These are phyloP conservation scores for Septoria linicola DNA, from an alignment of 2,329 filamentous ascomycete species.

Conservation along the genomic window DNA sequence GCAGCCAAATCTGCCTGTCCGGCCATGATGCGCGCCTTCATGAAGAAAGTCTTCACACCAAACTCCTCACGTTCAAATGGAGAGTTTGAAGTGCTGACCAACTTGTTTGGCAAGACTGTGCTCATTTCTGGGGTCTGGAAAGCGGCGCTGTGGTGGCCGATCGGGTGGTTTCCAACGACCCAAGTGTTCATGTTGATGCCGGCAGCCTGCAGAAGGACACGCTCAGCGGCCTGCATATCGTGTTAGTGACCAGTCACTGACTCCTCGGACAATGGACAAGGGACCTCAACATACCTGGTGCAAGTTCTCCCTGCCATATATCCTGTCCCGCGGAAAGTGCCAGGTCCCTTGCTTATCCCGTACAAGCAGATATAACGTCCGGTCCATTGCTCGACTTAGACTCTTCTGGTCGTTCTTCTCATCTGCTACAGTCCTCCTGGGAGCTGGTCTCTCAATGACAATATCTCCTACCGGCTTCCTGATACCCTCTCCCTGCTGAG, in stretches of 20 bases:
- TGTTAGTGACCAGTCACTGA: neutral
- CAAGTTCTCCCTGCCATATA: conserved; percentile 71
- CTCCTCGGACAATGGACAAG: neutral
- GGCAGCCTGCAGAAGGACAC: conserved; percentile 72
- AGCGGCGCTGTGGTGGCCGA: conserved; percentile 71
- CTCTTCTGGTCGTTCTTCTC: conserved; percentile 69
- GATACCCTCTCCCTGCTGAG: conserved; percentile 29
- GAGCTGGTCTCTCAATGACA: conserved; percentile 64
- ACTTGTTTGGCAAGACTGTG: conserved; percentile 28
- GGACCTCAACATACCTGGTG: conserved; percentile 65
- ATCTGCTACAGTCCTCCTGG: conserved; percentile 76
- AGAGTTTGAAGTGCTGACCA: conserved; percentile 29
- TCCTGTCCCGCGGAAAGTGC: conserved; percentile 74
- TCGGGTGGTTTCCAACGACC: conserved; percentile 86
- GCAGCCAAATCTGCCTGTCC: conserved; percentile 80
- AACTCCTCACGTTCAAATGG: conserved; percentile 45
- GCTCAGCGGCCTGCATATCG: conserved; percentile 68
- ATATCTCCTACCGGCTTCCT: conserved; percentile 28
- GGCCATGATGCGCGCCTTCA: conserved; percentile 94
- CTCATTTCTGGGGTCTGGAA: conserved; percentile 44
- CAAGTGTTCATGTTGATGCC: conserved; percentile 98
- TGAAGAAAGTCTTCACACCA: conserved; percentile 87
- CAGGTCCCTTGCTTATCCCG: conserved; percentile 69
- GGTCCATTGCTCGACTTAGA: conserved; percentile 74
- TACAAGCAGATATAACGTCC: conserved; percentile 85